Base-by-base conservation (phyloP, 2,329 filamentous ascomycete species). In the Penicillium janthinellum region DNA sequence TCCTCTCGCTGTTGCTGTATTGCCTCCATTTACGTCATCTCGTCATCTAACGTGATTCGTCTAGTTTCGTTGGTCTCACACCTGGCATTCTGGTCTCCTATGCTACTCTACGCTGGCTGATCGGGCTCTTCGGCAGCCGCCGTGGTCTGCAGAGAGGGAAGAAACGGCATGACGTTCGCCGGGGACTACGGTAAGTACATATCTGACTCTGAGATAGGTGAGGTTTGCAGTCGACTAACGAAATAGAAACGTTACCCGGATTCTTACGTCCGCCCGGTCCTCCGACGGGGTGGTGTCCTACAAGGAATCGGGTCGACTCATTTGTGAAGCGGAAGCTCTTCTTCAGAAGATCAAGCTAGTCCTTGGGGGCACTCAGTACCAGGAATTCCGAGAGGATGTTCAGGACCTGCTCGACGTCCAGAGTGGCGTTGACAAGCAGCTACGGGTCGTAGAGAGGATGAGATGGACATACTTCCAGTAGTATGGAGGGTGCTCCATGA, bases 71-170 rank as follows among this genome's bases (percentile, higher is more conserved):
- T 39, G 93, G 93, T 5, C 81, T 99, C 28, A 98, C 95, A 0
- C 95, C 95, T 0, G 94, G 95, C 12, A 84, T 98, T n/a, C 80
- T 99, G 34, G 91, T 98, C 39, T 90, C 89, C 1, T 86, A 94
- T 62, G 88, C 87, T n/a, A 78, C 87, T 11, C 78, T 89, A 49
- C 86, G 87, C 64, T 98, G 94, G 81, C 73, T 96, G 1, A 82
- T 84, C 39, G 83, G 86, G 17, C 73, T 88, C 0, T 85, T 96
- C 59, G 90, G 89, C 45, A 89, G 84, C 62, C 86, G 91, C 50
- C 87, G 82, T 67, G 90, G 92, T 14, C 78, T 88, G 50, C 85
- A 83, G 54, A 83, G 85, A 57, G 86, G 85, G 59, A 84, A 85
- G 64, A 86, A 85, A 67, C 86, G 90, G 41, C 86, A 88, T 25